Base-by-base conservation (phyloP, 2,329 filamentous ascomycete species). In the Clonostachys rosea region DNA sequence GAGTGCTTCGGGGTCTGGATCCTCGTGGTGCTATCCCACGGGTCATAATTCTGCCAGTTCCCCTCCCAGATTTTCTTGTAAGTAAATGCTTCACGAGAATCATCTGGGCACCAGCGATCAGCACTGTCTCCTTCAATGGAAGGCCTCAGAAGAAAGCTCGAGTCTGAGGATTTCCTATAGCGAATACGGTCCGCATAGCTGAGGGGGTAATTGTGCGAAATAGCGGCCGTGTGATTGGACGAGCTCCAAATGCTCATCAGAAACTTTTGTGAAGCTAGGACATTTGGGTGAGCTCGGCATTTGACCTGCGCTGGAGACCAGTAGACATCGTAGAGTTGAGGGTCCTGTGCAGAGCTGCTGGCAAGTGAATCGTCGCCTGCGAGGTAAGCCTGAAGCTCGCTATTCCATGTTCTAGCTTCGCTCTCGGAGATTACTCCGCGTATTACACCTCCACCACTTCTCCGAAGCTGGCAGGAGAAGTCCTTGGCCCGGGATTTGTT, bases 31-130 rank as follows among this genome's bases (percentile, higher is more conserved):
- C 78, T 79, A 61, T 91, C 87, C 79, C 84, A 91, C 0, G 87
- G 81, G 55, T 91, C 85, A 58, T 86, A 89, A 3, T 80, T 68
- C 57, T 91, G 87, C 90, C 91, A 96, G 1, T 74, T 65, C 0
- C 91, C 92, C n/a, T 78, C 65, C 48, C 89, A 86, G 10, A 96
- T 77, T 16, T 75, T 66, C 49, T 86, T 78, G 63, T 95, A 96
- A 3, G 91, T 86, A 2, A 74, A 70, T 11, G 84, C 76, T 12
- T 59, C 64, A 5, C 78, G 75, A 53, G 90, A 91, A 2, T 86
- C 86, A 1, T 78, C 66, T 33, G 71, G 72, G 60, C 90, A 86
- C 87, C 87, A 91, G 4, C 87, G 75, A 65, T 91, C 87, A 2
- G 89, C 78, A 46, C 83, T 86, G 16, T 87, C 87, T 11, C 86